Percentiles rank a stretch among this genome's conserved stretches.
Evolutionary conservation across 2,329 filamentous ascomycete genomes (phyloP).

Genomic region (Fusarium musae): DNA sequence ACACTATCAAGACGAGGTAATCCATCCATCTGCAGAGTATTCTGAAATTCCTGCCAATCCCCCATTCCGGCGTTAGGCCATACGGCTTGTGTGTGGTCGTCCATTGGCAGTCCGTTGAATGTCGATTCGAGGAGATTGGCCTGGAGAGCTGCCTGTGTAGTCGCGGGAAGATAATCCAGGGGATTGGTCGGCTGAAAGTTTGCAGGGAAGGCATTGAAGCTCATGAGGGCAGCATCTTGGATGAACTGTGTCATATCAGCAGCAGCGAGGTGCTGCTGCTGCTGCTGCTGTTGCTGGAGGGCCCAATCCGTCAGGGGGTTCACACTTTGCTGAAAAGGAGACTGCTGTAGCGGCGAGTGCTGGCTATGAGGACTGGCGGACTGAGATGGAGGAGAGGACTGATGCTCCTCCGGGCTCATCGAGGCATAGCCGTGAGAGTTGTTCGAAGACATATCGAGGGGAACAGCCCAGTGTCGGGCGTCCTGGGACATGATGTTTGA

Average conservation of each 20-base stretch:
- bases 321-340: slow-evolving; percentile 63
- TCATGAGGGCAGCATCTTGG: slow-evolving; percentile 67
- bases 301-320: slow-evolving; percentile 71
- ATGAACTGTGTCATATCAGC: slow-evolving; percentile 64
- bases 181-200: slow-evolving; percentile 65
- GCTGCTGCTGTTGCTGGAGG: slow-evolving; percentile 62
- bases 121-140: slow-evolving; percentile 71
- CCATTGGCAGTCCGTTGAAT: slow-evolving; percentile 69
- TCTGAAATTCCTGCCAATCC: slow-evolving; percentile 84
- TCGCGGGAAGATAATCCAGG: slow-evolving; percentile 70
- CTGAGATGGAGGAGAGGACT: slow-evolving; percentile 61
- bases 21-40: slow-evolving; percentile 64
- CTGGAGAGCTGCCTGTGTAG: slow-evolving; percentile 72
- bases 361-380: slow-evolving; percentile 64
- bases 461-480: slow-evolving; percentile 60
- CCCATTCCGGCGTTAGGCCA: slow-evolving; percentile 73
- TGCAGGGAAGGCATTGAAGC: slow-evolving; percentile 63
- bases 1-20: slow-evolving; percentile 54
- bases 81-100: slow-evolving; percentile 64
- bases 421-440: slow-evolving; percentile 59
- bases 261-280: slow-evolving; percentile 52
- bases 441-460: slow-evolving; percentile 62
- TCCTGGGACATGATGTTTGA: slow-evolving; percentile 51
- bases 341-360: slow-evolving; percentile 62
- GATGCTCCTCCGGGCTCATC: slow-evolving; percentile 61